Conservation (phyloP, 371 early-diverging fungal genomes). For the Blakeslea trispora region DNA sequence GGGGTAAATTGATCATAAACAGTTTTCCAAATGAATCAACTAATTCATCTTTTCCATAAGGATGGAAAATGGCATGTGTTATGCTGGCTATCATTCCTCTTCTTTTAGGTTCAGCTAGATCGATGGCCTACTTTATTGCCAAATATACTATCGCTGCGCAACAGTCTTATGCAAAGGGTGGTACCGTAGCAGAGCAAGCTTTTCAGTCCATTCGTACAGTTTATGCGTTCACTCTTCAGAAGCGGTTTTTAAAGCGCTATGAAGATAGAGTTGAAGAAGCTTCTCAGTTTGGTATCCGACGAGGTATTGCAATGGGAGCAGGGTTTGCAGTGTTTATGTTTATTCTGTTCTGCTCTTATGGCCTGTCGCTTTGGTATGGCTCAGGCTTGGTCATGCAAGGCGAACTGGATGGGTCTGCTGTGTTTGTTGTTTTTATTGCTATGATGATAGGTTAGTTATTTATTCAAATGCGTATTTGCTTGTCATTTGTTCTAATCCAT, state of each 20-base stretch:
- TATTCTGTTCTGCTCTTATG: constrained; percentile 64
- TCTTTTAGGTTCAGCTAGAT: constrained; percentile 44
- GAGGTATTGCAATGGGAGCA: constrained; percentile 49
- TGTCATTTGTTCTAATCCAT: neutral
- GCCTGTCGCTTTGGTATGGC: constrained; percentile 83
- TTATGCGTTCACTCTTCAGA: constrained; percentile 79
- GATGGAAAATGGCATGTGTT: constrained; percentile 77
- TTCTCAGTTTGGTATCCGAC: constrained; percentile 55
- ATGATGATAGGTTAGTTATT: constrained; percentile 59
- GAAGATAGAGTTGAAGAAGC: constrained; percentile 55
- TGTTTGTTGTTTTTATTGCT: constrained; percentile 70
- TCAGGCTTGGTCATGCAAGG: constrained; percentile 54
- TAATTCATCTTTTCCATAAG: neutral
- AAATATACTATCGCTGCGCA: constrained; percentile 40
- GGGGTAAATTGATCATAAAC: constrained; percentile 24
- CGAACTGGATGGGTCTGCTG: constrained; percentile 50
- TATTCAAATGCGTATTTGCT: neutral
- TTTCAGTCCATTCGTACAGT: constrained; percentile 88
- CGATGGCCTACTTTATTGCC: constrained; percentile 75
- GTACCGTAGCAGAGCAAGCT: constrained; percentile 60
- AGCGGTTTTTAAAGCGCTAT: constrained; percentile 68
- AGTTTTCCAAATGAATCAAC: neutral
- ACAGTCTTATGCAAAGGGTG: constrained; percentile 44
- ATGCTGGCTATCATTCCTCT: constrained; percentile 71
- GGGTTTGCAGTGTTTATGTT: constrained; percentile 67